Conservation (phyloP, 495 filamentous ascomycete species). For the Talaromyces nanjingensis region DNA sequence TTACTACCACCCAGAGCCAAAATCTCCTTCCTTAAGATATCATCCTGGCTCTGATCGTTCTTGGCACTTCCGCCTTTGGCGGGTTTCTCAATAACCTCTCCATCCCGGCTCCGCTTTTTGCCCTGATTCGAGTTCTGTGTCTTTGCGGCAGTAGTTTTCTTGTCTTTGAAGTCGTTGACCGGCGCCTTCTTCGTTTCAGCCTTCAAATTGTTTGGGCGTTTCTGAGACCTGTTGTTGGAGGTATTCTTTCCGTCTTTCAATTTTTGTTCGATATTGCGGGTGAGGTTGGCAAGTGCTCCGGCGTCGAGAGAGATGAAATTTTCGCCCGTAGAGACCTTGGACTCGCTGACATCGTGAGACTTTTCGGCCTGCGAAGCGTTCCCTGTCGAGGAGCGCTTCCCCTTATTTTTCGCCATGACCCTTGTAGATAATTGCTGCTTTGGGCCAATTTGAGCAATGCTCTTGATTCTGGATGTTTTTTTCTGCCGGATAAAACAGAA, state of each 20-base stretch:
- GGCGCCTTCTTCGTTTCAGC: slow-evolving; percentile 21
- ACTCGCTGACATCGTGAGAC: slow-evolving; percentile 6
- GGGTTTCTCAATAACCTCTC: slow-evolving; percentile 39
- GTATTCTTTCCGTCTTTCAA: slow-evolving; percentile 29
- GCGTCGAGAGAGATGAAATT: slow-evolving; percentile 47
- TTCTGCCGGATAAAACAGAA: slow-evolving; percentile 10
- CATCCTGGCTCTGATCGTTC: slow-evolving; percentile 20
- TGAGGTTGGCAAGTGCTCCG: slow-evolving; percentile 53
- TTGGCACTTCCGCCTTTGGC: slow-evolving; percentile 16
- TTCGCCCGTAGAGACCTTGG: slow-evolving; percentile 15
- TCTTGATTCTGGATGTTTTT: slow-evolving; percentile 4
- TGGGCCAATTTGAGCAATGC: background rate
- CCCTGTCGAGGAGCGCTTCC: slow-evolving; percentile 30
- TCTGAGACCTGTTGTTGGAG: slow-evolving; percentile 33
- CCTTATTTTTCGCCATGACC: slow-evolving; percentile 35
- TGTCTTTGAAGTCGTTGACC: slow-evolving; percentile 11
- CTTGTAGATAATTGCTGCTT: background rate
- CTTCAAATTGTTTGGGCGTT: slow-evolving; percentile 20
- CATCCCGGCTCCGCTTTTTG: slow-evolving; percentile 44
- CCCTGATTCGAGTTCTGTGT: slow-evolving; percentile 28
- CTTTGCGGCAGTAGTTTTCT: slow-evolving; percentile 12
- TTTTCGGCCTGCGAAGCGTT: slow-evolving; percentile 16
- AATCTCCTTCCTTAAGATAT: slow-evolving; percentile 61
- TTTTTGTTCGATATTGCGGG: slow-evolving; percentile 55
- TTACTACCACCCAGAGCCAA: slow-evolving; percentile 69